Evolutionary conservation across 345 rosid species (phyloP), one percentile per base, ranked within the genome.

Genomic region (Streptanthus diversifolius): DNA sequence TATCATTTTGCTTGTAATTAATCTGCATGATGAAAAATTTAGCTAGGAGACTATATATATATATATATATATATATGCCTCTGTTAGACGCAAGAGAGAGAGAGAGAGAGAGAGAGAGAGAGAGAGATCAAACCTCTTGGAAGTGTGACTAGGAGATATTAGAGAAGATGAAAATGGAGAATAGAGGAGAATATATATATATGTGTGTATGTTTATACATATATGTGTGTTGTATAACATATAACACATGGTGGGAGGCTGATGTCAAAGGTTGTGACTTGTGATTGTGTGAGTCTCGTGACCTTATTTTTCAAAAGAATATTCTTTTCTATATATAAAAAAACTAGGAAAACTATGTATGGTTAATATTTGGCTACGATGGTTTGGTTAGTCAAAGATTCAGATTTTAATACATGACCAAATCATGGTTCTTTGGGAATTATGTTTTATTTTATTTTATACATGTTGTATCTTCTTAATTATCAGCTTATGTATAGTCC

Each of bases 271-370:
- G 49, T 54, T 72, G 63, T 51, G 45, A 43, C 29, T 56, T 45
- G 66, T 66, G 72, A 47, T 61, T 66, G 22, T 52, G 74, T 53
- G 70, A 68, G 14, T 60, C 79, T 68, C 73, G 79, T 75, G 56
- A 75, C 68, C 73, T 48, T 59, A 24, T 74, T 48, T 64, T 71
- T 13, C 25, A 65, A 55, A 44, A 36, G 15, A 2, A 54, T 54
- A 64, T 66, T 33, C 45, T 65, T 65, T 47, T 48, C 48, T 12
- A n/a, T n/a, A n/a, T 4, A 11, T 7, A 35, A 52, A 9, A n/a
- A n/a, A n/a, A n/a, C n/a, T 3, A 10, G 63, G 24, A 49, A 18
- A 32, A 19, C 4, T 13, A 47, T 6, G 18, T 44, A 19, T 48
- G 49, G 69, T 63, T 63, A 32, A 22, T 30, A 47, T 29, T 45